Evolutionary conservation across 768 basidiomycete species (phyloP), one percentile per base, ranked within the genome.

Genomic region (Ramaria sp.): DNA sequence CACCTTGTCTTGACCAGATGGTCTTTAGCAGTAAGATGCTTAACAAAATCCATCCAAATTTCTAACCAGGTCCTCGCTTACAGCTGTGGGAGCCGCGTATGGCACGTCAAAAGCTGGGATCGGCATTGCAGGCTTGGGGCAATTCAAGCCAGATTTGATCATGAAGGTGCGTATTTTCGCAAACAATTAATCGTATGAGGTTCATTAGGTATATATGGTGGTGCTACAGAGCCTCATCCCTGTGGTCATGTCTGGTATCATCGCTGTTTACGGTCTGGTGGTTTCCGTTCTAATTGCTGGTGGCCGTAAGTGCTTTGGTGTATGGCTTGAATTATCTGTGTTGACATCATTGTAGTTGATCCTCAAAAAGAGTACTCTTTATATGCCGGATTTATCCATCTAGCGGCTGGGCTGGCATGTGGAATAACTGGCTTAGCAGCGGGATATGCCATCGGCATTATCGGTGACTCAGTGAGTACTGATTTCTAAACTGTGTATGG

Each of bases 231-330:
- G 91, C 15, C 78, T 96, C 53, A 92, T 97, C 61, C 94, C 94
- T 4, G 93, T 96, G 37, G 92, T 98, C 69, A 96, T 97, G 93
- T 89, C 91, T 58, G 93, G 94, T 73, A 96, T 96, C 70, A 94
- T 96, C 62, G 93, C 94, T 31, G 94, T 98, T 38, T 98, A 97
- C 67, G 94, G 94, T 7, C 78, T 98, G 42, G 95, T 98, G 9
- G 94, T 97, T 13, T 89, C 91, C 3, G 94, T 97, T 31, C 80
- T 98, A 57, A 96, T 96, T 60, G 78, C 87, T 17, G 90, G 90
- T 54, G 72, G 71, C 59, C n/a, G 24, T 41, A 27, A 10, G 39
- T 34, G 7, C 20, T 54, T 48, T 34, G 15, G 13, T 20, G 6
- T 30, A 7, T 46, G 12, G 20, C 42, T 17, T 22, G 20, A n/a